Conservation (phyloP, 2,329 filamentous ascomycete species). For the Neoascochyta sp. region DNA sequence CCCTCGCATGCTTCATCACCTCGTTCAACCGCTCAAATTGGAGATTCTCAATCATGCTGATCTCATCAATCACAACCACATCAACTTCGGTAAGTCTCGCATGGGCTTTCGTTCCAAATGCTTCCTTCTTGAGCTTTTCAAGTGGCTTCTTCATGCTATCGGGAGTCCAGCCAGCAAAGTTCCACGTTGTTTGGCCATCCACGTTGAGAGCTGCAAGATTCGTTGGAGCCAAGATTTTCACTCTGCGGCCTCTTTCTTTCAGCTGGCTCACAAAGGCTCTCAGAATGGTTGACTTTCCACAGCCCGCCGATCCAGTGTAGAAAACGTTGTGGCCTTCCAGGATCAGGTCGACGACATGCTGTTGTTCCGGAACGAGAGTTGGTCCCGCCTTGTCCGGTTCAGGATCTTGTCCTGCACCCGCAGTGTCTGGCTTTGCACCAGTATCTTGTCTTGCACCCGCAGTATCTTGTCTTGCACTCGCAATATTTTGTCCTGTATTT, state of each 20-base stretch:
- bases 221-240: constrained; percentile 57
- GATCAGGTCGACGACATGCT: constrained; percentile 51
- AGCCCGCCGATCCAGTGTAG: constrained; percentile 61
- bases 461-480: no score
- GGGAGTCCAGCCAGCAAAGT: constrained; percentile 56
- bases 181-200: constrained; percentile 54
- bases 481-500: no score
- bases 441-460: no score
- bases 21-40: constrained; percentile 50
- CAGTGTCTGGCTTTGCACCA: no score
- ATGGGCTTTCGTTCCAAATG: constrained; percentile 28
- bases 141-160: constrained; percentile 45
- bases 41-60: constrained; percentile 61
- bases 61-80: constrained; percentile 62
- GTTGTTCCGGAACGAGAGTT: constrained; percentile 48
- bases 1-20: constrained; percentile 44
- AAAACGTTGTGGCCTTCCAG: constrained; percentile 56
- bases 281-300: constrained; percentile 57
- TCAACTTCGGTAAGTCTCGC: constrained; percentile 43
- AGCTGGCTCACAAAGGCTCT: constrained; percentile 48
- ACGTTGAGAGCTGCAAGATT: constrained; percentile 58
- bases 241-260: constrained; percentile 30
- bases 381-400: constrained; percentile 9
- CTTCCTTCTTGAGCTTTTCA: constrained; percentile 28
- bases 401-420: no score